phyloP scores from a whole-genome alignment of 495 filamentous ascomycete genomes.

The Baudoinia panamericana region DNA sequence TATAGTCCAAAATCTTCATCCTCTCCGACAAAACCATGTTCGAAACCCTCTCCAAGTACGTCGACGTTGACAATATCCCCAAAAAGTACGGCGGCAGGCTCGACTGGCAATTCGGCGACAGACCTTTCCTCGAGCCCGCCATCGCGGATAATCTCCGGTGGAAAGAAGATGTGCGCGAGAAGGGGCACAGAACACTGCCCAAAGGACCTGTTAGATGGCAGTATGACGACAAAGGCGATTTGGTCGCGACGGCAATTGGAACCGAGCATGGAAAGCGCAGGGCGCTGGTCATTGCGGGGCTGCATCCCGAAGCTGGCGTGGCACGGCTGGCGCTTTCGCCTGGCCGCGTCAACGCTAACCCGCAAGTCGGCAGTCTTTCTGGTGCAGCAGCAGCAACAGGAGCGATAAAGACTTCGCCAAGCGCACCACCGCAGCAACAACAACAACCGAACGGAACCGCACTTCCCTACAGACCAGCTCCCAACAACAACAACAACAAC shows the following conservation, averaged over 20 bases:
- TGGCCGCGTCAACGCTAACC: neutral
- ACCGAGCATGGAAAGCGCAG: conserved; percentile 24
- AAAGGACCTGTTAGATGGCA: conserved; percentile 31
- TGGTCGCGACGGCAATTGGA: conserved; percentile 28
- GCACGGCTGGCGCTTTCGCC: conserved; percentile 15
- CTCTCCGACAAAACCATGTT: conserved; percentile 55
- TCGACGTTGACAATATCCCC: conserved; percentile 67
- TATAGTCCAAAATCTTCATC: conserved; percentile 77
- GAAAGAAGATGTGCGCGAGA: conserved; percentile 18
- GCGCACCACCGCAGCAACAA: neutral
- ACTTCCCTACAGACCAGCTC: no score
- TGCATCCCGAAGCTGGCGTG: conserved; percentile 15
- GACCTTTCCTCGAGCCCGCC: conserved; percentile 53
- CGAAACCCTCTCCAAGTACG: conserved; percentile 61
- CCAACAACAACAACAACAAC: no score
- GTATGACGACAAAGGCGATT: conserved; percentile 21
- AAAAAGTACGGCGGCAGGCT: conserved; percentile 74
- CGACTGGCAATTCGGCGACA: conserved; percentile 63
- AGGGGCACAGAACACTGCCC: conserved; percentile 23
- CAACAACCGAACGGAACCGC: neutral
- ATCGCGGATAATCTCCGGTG: conserved; percentile 28
- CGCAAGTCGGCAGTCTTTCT: neutral
- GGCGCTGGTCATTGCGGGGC: conserved; percentile 18
- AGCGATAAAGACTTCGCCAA: no score
- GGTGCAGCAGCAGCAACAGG: neutral